A percentile compares a stretch with the other conserved stretches of the same genome.
Evolutionary conservation across 306 rosid species (phyloP).

Genomic region (Medicago truncatula): MtrunA17r5.0-ANR NC_053042.1:12082501-12083000

Average conservation of each 20-base stretch:
- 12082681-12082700: background rate
- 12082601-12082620: background rate
- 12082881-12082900: background rate
- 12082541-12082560: constrained; percentile 1
- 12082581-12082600: background rate
- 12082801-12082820: no score
- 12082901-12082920: background rate
- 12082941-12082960: background rate
- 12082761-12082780: background rate
- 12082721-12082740: background rate
- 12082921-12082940: background rate
- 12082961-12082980: no score
- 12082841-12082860: no score
- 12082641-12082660: background rate
- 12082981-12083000: no score
- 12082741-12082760: background rate
- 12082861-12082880: background rate
- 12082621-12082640: background rate
- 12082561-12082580: background rate
- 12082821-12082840: no score
- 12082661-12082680: background rate
- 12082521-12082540: constrained; percentile 7
- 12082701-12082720: background rate
- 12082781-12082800: background rate
- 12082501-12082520: constrained; percentile 14